phyloP scores from a whole-genome alignment of 1,139 yeast genomes.

The Geotrichum siamense region DNA sequence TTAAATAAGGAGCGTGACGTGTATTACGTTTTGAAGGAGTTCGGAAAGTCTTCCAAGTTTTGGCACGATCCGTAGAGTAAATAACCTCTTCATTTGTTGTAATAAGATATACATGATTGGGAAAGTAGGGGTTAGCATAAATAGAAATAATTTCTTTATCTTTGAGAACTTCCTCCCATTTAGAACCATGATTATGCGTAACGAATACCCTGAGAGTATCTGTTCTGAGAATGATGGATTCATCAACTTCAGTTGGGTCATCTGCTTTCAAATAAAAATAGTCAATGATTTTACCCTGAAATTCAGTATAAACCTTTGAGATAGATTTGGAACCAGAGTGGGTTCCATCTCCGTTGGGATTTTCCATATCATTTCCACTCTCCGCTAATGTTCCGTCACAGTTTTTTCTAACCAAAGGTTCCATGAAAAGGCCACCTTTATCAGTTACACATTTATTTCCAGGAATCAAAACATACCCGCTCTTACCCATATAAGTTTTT shows the following conservation, averaged over 20 bases:
- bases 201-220: constrained; percentile 46
- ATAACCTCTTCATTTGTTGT: constrained; percentile 45
- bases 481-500: constrained; percentile 28
- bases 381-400: constrained; percentile 20
- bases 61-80: constrained; percentile 63
- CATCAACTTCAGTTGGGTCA: constrained; percentile 44
- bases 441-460: constrained; percentile 44
- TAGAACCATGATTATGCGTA: constrained; percentile 73
- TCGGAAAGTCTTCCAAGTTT: constrained; percentile 40
- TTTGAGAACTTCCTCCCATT: constrained; percentile 45
- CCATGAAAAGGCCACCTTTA: constrained; percentile 23
- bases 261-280: constrained; percentile 49
- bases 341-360: constrained; percentile 23
- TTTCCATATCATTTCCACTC: constrained; percentile 18
- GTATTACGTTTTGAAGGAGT: constrained; percentile 46
- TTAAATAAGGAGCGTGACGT: constrained; percentile 38
- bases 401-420: constrained; percentile 21
- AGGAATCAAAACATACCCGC: constrained; percentile 38
- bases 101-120: constrained; percentile 58
- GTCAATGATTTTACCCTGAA: constrained; percentile 42
- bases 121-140: constrained; percentile 51
- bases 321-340: constrained; percentile 10
- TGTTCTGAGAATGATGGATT: constrained; percentile 65
- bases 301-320: constrained; percentile 21
- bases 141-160: constrained; percentile 48